These are phyloP conservation scores for Talaromyces sp. DNA, from an alignment of 2,329 filamentous ascomycete species.

Conservation along the genomic window DNA sequence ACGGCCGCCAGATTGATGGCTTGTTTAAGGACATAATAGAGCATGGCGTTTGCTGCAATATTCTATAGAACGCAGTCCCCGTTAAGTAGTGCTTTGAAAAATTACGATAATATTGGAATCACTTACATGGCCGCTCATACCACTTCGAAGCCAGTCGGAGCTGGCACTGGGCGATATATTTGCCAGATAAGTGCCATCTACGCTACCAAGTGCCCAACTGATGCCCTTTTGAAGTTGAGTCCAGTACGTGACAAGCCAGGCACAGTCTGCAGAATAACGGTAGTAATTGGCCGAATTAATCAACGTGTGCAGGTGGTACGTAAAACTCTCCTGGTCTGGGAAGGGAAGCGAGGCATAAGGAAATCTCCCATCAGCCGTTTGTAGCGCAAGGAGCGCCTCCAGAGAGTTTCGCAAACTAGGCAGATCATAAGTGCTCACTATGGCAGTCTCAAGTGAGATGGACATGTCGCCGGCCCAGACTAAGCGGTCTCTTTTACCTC, in stretches of 20 bases:
- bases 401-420: not conserved
- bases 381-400: not conserved
- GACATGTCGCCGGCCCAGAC: conserved; percentile 28
- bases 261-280: conserved; percentile 40
- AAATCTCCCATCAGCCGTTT: not conserved
- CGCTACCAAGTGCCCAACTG: conserved; percentile 39
- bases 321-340: conserved; percentile 33
- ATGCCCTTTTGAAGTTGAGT: conserved; percentile 43
- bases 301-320: conserved; percentile 54
- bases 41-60: conserved; percentile 11
- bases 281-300: conserved; percentile 47
- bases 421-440: no score
- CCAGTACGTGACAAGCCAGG: conserved; percentile 44
- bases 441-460: no score
- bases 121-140: conserved; percentile 46
- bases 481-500: conserved; percentile 13
- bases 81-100: not conserved
- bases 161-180: conserved; percentile 40
- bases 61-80: not conserved
- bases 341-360: not conserved
- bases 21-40: conserved; percentile 3
- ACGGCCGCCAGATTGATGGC: not conserved
- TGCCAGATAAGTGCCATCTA: conserved; percentile 45
- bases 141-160: conserved; percentile 48
- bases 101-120: not conserved